Percentiles rank a stretch among this genome's conserved stretches.
phyloP scores from a whole-genome alignment of 495 filamentous ascomycete genomes.

The Saxophila tyrrhenica region DNA sequence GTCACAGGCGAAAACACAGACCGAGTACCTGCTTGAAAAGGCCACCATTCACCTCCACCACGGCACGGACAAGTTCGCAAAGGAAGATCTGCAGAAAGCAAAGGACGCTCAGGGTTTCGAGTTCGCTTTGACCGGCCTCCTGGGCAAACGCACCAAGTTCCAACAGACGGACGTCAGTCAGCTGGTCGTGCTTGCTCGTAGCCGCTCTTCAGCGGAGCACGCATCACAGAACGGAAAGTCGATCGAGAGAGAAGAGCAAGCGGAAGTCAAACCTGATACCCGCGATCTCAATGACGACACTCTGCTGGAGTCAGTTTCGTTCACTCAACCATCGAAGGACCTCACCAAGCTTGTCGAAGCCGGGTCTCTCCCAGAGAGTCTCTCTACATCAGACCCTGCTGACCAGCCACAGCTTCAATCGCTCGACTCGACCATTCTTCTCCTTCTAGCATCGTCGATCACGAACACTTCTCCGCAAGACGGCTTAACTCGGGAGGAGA shows the following conservation, averaged over 20 bases:
- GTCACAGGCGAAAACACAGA: slow-evolving; percentile 20
- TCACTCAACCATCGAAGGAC: slow-evolving; percentile 35
- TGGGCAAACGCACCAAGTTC: slow-evolving; percentile 88
- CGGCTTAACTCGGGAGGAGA: slow-evolving; percentile 81
- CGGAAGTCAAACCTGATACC: slow-evolving; percentile 42
- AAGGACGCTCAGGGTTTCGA: slow-evolving; percentile 53
- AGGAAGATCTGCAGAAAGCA: slow-evolving; percentile 55
- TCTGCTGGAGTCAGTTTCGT: slow-evolving; percentile 73
- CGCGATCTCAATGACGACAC: slow-evolving; percentile 86
- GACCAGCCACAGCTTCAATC: slow-evolving; percentile 74
- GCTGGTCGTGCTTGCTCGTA: slow-evolving; percentile 82
- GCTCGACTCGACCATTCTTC: slow-evolving; percentile 72
- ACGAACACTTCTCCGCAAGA: slow-evolving; percentile 77
- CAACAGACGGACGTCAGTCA: slow-evolving; percentile 84
- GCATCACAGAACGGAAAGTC: slow-evolving; percentile 4
- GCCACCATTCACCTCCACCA: slow-evolving; percentile 78
- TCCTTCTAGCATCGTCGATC: slow-evolving; percentile 72
- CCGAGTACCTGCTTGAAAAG: slow-evolving; percentile 64
- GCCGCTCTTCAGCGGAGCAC: slow-evolving; percentile 23
- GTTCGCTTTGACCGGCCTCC: slow-evolving; percentile 71
- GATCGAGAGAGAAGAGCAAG: no score
- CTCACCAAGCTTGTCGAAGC: slow-evolving; percentile 31
- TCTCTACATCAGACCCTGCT: slow-evolving; percentile 57
- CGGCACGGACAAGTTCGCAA: slow-evolving; percentile 66
- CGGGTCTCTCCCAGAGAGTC: slow-evolving; percentile 45